Evolutionary conservation across 345 rosid genomes (phyloP), one percentile per base, ranked within the genome.

Genomic region (Pugionium cornutum): DNA sequence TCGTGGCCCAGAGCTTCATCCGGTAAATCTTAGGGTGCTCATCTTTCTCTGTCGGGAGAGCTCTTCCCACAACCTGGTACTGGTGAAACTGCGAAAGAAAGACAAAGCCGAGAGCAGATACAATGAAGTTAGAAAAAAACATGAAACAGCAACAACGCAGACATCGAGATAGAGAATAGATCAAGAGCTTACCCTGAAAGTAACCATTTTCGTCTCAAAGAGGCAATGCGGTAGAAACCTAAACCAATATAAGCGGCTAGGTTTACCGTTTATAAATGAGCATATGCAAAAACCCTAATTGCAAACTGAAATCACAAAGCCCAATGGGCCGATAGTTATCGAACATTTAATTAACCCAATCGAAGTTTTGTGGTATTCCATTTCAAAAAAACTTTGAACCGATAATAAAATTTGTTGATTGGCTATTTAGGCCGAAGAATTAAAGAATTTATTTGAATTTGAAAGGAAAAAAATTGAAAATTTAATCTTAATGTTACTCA

Each of bases 1-100:
- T 84, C 25, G 87, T 83, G 4, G 87, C 89, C 87, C 89, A 85
- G 0, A 81, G 82, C 73, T 85, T 85, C 89, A 85, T 85, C 49
- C 87, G 33, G 75, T 83, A 85, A 42, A 85, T 83, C 82, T 85
- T 83, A 5, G 89, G 89, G 1, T 81, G 86, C 50, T 59, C 85
- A 76, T 83, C 85, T 1, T 55, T 40, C 66, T 85, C 85, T 1
- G 85, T 75, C 18, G 89, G 89, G 56, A 81, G 77, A 53, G 83
- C 87, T 75, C 87, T 77, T 26, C 87, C 89, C 8, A 81, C 89
- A 65, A 84, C 87, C 77, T 84, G 89, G 77, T 84, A 82, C 77
- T 84, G 85, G 44, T 82, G 89, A 76, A 80, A 79, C 87, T 84
- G 81, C 80, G 0, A 33, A 34, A 2, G n/a, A 18, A 30, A 68